A percentile compares a stretch with the other conserved stretches of the same genome.
Conservation (phyloP, 768 basidiomycete genomes). For the Boletus rubropictus region DNA sequence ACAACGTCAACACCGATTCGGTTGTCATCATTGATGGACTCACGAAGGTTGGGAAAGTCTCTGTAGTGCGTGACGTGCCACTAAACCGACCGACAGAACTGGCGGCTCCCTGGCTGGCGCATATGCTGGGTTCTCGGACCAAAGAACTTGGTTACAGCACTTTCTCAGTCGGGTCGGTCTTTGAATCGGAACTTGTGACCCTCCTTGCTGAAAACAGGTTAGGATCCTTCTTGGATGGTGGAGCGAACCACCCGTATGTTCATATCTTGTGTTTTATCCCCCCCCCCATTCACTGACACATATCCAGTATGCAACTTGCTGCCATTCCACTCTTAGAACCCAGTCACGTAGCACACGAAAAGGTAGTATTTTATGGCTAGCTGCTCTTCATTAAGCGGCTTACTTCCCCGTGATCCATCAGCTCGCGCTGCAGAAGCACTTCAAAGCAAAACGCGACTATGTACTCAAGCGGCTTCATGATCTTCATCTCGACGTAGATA, state of each 20-base stretch:
- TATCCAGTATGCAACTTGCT: constrained; percentile 71
- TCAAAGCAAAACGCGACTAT: constrained; percentile 87
- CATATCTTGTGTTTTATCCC: not conserved
- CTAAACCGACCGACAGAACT: constrained; percentile 53
- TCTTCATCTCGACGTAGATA: constrained; percentile 69
- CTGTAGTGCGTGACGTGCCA: not conserved
- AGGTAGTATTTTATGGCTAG: constrained; percentile 32
- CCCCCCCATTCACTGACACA: not conserved
- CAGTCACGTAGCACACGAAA: constrained; percentile 61
- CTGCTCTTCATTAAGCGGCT: not conserved
- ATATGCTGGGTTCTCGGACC: constrained; percentile 93
- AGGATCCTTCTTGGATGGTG: constrained; percentile 91
- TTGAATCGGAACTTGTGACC: not conserved
- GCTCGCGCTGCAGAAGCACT: constrained; percentile 83
- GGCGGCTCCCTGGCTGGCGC: constrained; percentile 93
- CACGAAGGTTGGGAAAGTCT: constrained; percentile 60
- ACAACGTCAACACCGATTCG: constrained; percentile 83
- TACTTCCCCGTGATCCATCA: constrained; percentile 21
- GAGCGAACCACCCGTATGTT: constrained; percentile 85
- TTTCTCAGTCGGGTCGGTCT: constrained; percentile 74
- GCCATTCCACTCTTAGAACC: constrained; percentile 81
- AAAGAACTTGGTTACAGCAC: constrained; percentile 78
- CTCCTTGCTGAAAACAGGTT: not conserved
- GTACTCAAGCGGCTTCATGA: constrained; percentile 75
- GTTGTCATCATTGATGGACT: constrained; percentile 86